These are phyloP conservation scores for Aphanomyces cochlioides DNA, from an alignment of 352 stramenopile genomes.

Conservation along the genomic window DNA sequence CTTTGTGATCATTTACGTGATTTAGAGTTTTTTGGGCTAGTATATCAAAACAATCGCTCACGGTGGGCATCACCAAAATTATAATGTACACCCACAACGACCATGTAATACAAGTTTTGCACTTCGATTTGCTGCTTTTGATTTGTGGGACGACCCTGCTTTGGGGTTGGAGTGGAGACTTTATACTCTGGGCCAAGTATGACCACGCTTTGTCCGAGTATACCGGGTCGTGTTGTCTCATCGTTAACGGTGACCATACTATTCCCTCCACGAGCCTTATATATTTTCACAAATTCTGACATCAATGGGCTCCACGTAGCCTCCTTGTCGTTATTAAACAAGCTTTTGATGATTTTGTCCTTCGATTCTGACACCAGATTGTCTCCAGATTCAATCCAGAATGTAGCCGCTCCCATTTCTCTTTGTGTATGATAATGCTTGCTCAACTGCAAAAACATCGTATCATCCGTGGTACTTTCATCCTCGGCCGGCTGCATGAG, in stretches of 20 bases:
- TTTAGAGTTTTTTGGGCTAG: no score
- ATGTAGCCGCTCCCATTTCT: neutral
- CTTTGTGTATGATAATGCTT: neutral
- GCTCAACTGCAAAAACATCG: neutral
- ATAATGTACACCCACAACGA: neutral
- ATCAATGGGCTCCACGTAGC: neutral
- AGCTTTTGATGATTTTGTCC: slow-evolving; percentile 10
- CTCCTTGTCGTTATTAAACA: slow-evolving; percentile 2
- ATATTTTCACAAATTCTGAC: neutral
- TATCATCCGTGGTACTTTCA: neutral
- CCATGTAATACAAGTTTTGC: slow-evolving; percentile 15
- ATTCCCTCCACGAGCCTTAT: slow-evolving; percentile 4
- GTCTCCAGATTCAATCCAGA: slow-evolving; percentile 1
- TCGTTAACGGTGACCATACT: neutral
- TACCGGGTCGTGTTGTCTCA: neutral
- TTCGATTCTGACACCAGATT: neutral
- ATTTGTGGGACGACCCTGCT: neutral
- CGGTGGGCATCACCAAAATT: no score
- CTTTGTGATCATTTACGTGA: no score
- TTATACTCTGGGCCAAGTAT: neutral
- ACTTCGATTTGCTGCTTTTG: neutral
- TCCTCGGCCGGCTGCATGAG: neutral
- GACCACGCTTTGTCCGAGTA: neutral
- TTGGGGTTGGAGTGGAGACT: neutral
- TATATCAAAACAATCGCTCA: no score